These are phyloP conservation scores for Alternaria ventricosa DNA, from an alignment of 2,329 filamentous ascomycete genomes.

Conservation along the genomic window DNA sequence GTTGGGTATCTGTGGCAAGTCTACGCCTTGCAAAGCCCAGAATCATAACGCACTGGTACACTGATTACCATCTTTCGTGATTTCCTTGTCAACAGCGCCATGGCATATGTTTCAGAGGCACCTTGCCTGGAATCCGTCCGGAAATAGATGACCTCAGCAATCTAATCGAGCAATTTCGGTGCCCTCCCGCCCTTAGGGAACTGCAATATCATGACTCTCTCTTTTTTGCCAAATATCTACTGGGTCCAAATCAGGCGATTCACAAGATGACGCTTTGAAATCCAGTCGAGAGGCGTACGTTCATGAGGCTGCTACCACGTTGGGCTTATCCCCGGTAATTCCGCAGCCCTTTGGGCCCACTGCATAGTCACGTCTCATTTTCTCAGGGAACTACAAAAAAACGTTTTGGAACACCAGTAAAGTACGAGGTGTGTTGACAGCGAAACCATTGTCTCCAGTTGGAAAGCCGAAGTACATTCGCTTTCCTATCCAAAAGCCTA, in stretches of 20 bases:
- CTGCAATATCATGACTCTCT: background rate
- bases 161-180: background rate
- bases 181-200: background rate
- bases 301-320: background rate
- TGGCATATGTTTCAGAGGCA: background rate
- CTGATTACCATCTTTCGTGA: background rate
- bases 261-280: constrained; percentile 7
- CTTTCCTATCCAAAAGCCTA: background rate
- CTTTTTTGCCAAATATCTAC: background rate
- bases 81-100: background rate
- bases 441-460: background rate
- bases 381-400: background rate
- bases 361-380: background rate
- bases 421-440: background rate
- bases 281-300: background rate
- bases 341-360: background rate
- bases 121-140: background rate
- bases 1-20: constrained; percentile 1
- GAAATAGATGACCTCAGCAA: background rate
- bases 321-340: constrained; percentile 15
- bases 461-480: background rate
- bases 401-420: background rate
- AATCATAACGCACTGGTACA: background rate
- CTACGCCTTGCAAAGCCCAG: background rate
- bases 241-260: background rate